Conservation (phyloP, 2,329 filamentous ascomycete species). For the Exserohilum rostratum region DNA sequence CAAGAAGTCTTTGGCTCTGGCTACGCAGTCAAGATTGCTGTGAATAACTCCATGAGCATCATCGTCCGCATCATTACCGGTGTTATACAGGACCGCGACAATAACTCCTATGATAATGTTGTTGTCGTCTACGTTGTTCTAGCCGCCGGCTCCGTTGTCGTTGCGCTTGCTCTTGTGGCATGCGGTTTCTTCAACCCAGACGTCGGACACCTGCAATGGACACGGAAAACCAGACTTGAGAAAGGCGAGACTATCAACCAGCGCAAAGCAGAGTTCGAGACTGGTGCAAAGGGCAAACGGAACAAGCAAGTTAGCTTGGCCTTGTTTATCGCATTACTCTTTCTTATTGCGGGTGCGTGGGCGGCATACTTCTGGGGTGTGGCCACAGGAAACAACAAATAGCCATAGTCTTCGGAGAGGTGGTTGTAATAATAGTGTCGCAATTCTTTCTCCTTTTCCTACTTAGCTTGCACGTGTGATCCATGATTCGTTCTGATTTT, state of each 20-base stretch:
- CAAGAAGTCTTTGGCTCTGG: conserved; percentile 66
- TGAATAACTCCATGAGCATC: conserved; percentile 69
- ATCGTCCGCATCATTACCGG: conserved; percentile 64
- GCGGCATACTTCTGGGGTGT: conserved; percentile 66
- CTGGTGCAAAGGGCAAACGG: conserved; percentile 38
- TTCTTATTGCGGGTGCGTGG: conserved; percentile 61
- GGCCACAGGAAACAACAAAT: conserved; percentile 56
- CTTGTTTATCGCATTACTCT: conserved; percentile 53
- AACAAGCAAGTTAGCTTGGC: conserved; percentile 50
- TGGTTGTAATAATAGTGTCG: too few relatives aligned
- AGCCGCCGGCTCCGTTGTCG: conserved; percentile 56
- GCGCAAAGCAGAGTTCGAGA: conserved; percentile 51
- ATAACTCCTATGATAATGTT: conserved; percentile 62
- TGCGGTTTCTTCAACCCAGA: conserved; percentile 51
- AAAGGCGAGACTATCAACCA: conserved; percentile 54
- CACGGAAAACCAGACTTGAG: conserved; percentile 58
- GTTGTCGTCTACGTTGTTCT: conserved; percentile 63
- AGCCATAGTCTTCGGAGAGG: too few relatives aligned
- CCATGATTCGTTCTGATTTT: too few relatives aligned
- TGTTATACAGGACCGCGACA: conserved; percentile 63
- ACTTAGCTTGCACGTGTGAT: too few relatives aligned
- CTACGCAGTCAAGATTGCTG: conserved; percentile 65
- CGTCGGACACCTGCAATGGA: conserved; percentile 63
- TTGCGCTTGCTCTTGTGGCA: conserved; percentile 51
- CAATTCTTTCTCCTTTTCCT: too few relatives aligned